Conservation (phyloP, 495 filamentous ascomycete species). For the Sporormia fimetaria region DNA sequence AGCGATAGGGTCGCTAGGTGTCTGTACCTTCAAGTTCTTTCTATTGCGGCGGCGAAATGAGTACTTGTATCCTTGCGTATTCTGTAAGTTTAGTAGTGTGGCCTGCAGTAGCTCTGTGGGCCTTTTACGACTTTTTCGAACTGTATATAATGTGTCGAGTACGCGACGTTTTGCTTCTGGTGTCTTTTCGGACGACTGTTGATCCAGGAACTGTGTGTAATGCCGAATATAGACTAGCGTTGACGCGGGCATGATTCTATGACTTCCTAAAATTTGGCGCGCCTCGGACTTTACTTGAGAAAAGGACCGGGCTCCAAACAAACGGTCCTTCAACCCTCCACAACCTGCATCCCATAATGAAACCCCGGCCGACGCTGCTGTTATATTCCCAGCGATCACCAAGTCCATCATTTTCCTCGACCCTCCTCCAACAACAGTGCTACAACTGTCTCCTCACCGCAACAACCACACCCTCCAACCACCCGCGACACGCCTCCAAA, state of each 20-base stretch:
- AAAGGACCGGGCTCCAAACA: too few species aligned
- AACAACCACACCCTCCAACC: neutral
- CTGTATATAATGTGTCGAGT: neutral
- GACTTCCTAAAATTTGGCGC: neutral
- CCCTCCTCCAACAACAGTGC: neutral
- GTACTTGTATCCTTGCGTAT: neutral
- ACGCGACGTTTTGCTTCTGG: neutral
- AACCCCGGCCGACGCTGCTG: too few species aligned
- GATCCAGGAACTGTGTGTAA: neutral
- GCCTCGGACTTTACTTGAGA: too few species aligned
- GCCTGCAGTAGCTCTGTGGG: neutral
- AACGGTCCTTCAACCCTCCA: too few species aligned
- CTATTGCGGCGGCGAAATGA: neutral
- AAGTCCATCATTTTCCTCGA: neutral
- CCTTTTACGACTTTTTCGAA: neutral
- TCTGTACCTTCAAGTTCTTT: too few species aligned
- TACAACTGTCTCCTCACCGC: neutral
- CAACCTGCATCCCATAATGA: neutral
- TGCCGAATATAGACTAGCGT: neutral
- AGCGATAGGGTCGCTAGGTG: constrained; percentile 4
- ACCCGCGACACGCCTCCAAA: neutral
- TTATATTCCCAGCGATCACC: too few species aligned
- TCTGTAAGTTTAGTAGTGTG: neutral
- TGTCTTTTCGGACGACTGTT: neutral
- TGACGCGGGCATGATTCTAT: too few species aligned